Evolutionary conservation across 306 rosid species (phyloP).

Genomic region (Cucumis melo): DNA sequence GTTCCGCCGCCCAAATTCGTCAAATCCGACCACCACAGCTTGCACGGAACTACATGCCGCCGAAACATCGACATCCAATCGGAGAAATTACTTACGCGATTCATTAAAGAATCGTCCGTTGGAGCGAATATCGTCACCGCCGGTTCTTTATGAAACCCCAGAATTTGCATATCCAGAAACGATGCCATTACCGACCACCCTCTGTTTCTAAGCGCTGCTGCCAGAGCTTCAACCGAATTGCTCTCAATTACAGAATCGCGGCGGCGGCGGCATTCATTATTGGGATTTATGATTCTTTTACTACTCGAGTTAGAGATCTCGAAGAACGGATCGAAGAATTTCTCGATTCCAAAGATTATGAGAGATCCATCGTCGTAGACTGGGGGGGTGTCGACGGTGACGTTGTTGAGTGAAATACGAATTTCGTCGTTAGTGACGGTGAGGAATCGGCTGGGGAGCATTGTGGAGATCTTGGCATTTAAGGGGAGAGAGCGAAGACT

Average conservation of each 20-base stretch:
- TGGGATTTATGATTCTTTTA: background rate
- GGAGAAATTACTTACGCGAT: conserved; percentile 4
- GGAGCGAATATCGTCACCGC: conserved; percentile 32
- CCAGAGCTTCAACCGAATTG: background rate
- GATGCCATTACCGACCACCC: conserved; percentile 28
- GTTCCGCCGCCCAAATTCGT: conserved; percentile 16
- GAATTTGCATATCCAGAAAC: conserved; percentile 26
- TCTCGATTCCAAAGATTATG: conserved; percentile 19
- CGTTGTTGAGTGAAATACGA: conserved; percentile 37
- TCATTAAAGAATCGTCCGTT: conserved; percentile 12
- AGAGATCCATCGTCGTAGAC: conserved; percentile 32
- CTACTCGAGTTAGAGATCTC: background rate
- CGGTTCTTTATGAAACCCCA: conserved; percentile 7
- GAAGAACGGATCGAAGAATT: conserved; percentile 33
- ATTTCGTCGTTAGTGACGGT: conserved; percentile 13
- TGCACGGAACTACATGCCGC: conserved; percentile 42
- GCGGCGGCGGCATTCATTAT: conserved; percentile 1
- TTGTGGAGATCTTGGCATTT: conserved; percentile 42
- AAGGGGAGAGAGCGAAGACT: conserved; percentile 38
- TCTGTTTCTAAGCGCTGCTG: conserved; percentile 10
- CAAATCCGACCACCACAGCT: conserved; percentile 32
- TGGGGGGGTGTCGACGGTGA: conserved; percentile 22
- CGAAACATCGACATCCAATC: conserved; percentile 17
- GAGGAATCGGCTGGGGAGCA: conserved; percentile 25
- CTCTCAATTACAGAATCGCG: background rate